Evolutionary conservation across 257 asterid genomes (phyloP).

Genomic region (Petrea volubilis): DNA sequence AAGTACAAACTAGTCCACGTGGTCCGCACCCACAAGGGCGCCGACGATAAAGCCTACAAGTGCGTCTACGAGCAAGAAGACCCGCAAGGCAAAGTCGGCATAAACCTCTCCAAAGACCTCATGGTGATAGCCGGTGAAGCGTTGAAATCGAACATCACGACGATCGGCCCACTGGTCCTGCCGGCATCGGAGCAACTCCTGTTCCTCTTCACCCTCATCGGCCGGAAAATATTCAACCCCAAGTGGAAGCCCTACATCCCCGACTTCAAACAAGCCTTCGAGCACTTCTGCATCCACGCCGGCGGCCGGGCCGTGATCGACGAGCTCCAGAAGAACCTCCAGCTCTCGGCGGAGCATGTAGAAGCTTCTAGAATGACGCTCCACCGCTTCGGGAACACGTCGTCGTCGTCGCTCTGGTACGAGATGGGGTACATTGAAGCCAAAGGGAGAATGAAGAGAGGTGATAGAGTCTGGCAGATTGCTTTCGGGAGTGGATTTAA

Average conservation of each 20-base stretch:
- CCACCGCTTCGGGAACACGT: constrained; percentile 57
- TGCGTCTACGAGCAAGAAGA: constrained; percentile 62
- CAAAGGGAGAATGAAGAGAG: constrained; percentile 61
- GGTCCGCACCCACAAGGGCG: constrained; percentile 55
- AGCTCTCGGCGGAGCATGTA: constrained; percentile 53
- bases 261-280: constrained; percentile 60
- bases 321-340: constrained; percentile 61
- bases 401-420: constrained; percentile 67
- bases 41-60: constrained; percentile 47
- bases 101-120: constrained; percentile 50
- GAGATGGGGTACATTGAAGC: constrained; percentile 55
- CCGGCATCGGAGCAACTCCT: constrained; percentile 63
- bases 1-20: constrained; percentile 49
- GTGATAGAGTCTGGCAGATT: constrained; percentile 59
- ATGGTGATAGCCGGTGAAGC: constrained; percentile 64
- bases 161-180: constrained; percentile 52
- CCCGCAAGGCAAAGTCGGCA: constrained; percentile 52
- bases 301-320: constrained; percentile 65
- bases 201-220: constrained; percentile 50
- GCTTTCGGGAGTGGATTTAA: constrained; percentile 67
- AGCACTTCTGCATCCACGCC: constrained; percentile 64
- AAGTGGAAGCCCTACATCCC: constrained; percentile 62
- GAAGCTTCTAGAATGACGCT: constrained; percentile 63
- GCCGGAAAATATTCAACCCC: constrained; percentile 51
- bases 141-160: constrained; percentile 56